These are phyloP conservation scores for Lactarius deliciosus DNA, from an alignment of 768 basidiomycete species.

Conservation along the genomic window DNA sequence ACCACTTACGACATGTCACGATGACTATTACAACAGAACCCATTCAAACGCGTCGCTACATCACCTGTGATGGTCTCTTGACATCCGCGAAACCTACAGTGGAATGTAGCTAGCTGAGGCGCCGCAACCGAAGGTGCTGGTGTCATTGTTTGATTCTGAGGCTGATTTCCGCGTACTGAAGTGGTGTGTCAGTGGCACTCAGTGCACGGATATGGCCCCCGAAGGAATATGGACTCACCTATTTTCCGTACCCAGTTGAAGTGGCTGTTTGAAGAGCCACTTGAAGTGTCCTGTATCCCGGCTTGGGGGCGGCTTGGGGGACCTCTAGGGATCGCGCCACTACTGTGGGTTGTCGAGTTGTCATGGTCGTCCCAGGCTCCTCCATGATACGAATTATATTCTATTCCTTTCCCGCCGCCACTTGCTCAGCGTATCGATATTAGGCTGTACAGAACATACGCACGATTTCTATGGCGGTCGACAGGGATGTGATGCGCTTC, in stretches of 20 bases:
- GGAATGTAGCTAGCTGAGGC: not conserved
- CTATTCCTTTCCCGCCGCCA: not conserved
- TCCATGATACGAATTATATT: not conserved
- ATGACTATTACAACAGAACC: constrained; percentile 10
- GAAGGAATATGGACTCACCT: not conserved
- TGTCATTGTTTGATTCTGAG: not conserved
- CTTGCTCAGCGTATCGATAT: not conserved
- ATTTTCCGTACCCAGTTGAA: no score
- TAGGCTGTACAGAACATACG: not conserved
- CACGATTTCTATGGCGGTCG: not conserved
- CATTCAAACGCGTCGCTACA: not conserved
- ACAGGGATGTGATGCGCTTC: not conserved
- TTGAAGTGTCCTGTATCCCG: no score
- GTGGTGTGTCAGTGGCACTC: not conserved
- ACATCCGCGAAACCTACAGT: not conserved
- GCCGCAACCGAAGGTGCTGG: not conserved
- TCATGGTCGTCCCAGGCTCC: not conserved
- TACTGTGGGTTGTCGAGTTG: not conserved
- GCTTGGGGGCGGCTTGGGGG: not conserved
- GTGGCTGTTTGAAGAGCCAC: no score
- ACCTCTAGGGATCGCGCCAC: not conserved
- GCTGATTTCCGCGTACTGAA: not conserved
- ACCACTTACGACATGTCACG: not conserved
- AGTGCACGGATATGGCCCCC: not conserved
- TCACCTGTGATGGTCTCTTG: not conserved